Evolutionary conservation across 768 basidiomycete genomes (phyloP), one percentile per base, ranked within the genome.

Genomic region (Suillus bovinus): DNA sequence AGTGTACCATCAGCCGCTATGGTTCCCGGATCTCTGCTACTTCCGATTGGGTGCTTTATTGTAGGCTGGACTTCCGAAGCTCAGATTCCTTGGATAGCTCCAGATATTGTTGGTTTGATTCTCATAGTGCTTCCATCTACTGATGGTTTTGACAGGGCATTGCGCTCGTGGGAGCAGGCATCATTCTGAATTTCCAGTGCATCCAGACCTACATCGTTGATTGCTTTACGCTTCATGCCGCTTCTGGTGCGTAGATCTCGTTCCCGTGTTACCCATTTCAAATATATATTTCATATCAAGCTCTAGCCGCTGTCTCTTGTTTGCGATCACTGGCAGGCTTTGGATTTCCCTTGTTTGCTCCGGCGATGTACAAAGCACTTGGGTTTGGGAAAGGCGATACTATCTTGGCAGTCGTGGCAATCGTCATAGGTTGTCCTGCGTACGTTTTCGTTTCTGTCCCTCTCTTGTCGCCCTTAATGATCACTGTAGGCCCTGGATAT

Each of bases 291-390:
- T 52, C 58, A 20, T 68, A 1, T 74, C 59, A 60, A 84, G 87
- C 90, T 3, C 74, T 93, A 13, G 89, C 89, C 0, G 88, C 89
- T 0, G 84, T 84, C 24, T 76, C 86, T 0, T 88, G 72, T 70
- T 70, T 91, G 16, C 84, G 91, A 27, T 84, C 87, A 0, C 59
- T 91, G 0, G 83, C 85, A 1, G 91, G 92, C 0, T 92, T 90
- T 59, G 86, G 82, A 2, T 92, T 94, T 69, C 92, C 91, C 3
- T 74, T 93, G 16, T 93, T 93, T 66, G 89, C 86, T 4, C 86
- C 88, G 22, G 77, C 81, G 42, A 89, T 92, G 85, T 92, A 83
- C 72, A 71, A 77, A 0, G 75, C 77, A 16, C 77, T 93, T 0
- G 91, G 89, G 4, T 88, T 87, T 61, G 91, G 90, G 0, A 88